Conservation (phyloP, 2,329 filamentous ascomycete species). For the Penicillium sp. region DNA sequence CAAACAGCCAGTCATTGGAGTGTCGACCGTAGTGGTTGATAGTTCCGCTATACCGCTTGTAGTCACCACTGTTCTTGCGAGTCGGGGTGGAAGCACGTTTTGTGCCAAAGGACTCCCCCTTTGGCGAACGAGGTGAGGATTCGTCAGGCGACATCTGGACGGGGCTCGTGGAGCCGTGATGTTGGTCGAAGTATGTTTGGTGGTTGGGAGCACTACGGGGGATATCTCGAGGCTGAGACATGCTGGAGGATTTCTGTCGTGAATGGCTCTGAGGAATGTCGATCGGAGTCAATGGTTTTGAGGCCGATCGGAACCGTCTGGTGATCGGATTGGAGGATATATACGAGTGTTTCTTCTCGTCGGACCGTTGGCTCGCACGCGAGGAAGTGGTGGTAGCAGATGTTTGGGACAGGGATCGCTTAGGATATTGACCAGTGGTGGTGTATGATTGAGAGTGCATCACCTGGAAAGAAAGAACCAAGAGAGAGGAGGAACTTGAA, state of each 20-base stretch:
- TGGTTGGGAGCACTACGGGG: constrained; percentile 17
- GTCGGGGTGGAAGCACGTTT: constrained; percentile 26
- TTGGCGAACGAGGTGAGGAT: constrained; percentile 19
- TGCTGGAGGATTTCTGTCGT: constrained; percentile 10
- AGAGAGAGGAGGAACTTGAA: not conserved
- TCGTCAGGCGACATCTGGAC: constrained; percentile 24
- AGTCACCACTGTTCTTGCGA: constrained; percentile 36
- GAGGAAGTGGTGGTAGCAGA: constrained; percentile 24
- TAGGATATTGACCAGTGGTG: constrained; percentile 10
- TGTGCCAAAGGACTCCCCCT: constrained; percentile 16
- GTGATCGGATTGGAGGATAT: constrained; percentile 17
- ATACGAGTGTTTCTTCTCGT: constrained; percentile 18
- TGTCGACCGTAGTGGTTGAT: constrained; percentile 54
- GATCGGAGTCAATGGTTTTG: constrained; percentile 28
- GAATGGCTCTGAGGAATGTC: constrained; percentile 17
- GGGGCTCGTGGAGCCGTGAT: constrained; percentile 23
- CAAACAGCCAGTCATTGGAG: constrained; percentile 57
- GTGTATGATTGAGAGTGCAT: constrained; percentile 22
- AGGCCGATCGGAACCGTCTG: constrained; percentile 22
- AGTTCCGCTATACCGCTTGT: constrained; percentile 45
- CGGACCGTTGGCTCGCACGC: constrained; percentile 16
- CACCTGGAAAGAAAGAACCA: constrained; percentile 6
- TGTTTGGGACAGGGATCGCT: constrained; percentile 26
- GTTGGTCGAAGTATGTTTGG: constrained; percentile 18
- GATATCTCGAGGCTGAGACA: constrained; percentile 18